Evolutionary conservation across 1,284 basidiomycete species (phyloP).

Genomic region (Xanthoconium separans): DNA sequence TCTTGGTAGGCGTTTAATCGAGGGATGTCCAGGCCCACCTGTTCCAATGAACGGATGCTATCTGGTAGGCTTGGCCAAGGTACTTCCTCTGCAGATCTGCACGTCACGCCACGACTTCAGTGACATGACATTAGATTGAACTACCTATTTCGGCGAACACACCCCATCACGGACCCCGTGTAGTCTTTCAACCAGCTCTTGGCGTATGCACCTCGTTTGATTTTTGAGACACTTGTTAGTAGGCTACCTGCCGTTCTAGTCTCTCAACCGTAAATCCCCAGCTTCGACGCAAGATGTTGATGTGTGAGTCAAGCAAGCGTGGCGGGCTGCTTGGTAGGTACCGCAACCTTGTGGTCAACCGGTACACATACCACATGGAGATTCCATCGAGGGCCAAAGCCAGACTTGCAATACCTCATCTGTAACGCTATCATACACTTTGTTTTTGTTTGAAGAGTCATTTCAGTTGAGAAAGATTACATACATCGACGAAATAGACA

Average conservation of each 20-base stretch:
- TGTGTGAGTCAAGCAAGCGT: not conserved
- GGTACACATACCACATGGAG: too few species aligned
- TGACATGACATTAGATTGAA: not conserved
- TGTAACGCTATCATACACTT: too few species aligned
- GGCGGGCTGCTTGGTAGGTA: not conserved
- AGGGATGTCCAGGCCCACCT: not conserved
- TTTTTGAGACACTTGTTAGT: too few species aligned
- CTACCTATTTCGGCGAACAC: not conserved
- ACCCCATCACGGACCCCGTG: not conserved
- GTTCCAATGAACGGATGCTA: not conserved
- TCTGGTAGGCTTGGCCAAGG: not conserved
- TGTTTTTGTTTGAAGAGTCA: not conserved
- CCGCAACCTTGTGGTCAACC: not conserved
- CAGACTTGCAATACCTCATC: not conserved
- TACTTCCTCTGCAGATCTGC: conserved; percentile 6
- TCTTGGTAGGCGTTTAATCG: not conserved
- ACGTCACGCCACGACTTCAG: not conserved
- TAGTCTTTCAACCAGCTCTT: not conserved
- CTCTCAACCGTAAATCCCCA: not conserved
- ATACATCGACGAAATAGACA: not conserved
- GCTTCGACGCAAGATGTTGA: not conserved
- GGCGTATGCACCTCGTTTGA: too few species aligned
- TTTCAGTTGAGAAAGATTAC: not conserved
- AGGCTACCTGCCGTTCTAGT: not conserved
- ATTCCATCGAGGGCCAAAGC: not conserved